Conservation (phyloP, 345 rosid genomes). For the Passiflora organensis region DNA sequence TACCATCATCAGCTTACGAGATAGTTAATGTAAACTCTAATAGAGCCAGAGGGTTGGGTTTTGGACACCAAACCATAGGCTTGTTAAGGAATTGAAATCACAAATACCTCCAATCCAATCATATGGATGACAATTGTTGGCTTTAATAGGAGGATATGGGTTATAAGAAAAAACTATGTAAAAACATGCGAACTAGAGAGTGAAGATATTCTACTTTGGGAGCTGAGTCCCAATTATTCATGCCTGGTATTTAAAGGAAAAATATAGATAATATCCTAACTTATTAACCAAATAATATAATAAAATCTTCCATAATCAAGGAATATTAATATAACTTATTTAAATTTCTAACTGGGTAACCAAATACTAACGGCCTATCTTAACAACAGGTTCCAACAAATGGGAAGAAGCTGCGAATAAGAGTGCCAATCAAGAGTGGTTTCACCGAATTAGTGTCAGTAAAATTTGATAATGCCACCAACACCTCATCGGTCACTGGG, state of each 20-base stretch:
- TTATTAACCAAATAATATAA: too few relatives aligned
- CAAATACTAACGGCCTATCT: constrained; percentile 27
- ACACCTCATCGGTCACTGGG: constrained; percentile 13
- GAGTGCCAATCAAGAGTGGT: constrained; percentile 38
- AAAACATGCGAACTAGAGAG: too few relatives aligned
- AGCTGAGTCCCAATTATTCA: too few relatives aligned
- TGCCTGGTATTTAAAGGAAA: too few relatives aligned
- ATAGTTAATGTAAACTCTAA: constrained; percentile 37
- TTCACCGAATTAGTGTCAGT: constrained; percentile 36
- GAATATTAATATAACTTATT: too few relatives aligned
- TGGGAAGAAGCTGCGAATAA: constrained; percentile 34
- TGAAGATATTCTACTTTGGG: too few relatives aligned
- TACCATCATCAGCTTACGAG: constrained; percentile 30
- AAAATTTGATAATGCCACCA: constrained; percentile 18
- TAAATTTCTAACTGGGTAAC: too few relatives aligned
- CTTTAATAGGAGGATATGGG: too few relatives aligned
- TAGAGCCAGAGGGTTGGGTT: constrained; percentile 35
- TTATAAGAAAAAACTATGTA: too few relatives aligned
- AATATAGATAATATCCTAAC: too few relatives aligned
- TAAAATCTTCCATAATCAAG: too few relatives aligned
- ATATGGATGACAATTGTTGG: too few relatives aligned
- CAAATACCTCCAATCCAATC: constrained; percentile 12
- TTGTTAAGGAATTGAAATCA: constrained; percentile 18
- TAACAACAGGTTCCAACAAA: constrained; percentile 43
- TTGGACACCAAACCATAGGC: constrained; percentile 40